Base-by-base conservation (phyloP, 192 early-diverging fungal genomes). In the Coemansia sp. region DNA sequence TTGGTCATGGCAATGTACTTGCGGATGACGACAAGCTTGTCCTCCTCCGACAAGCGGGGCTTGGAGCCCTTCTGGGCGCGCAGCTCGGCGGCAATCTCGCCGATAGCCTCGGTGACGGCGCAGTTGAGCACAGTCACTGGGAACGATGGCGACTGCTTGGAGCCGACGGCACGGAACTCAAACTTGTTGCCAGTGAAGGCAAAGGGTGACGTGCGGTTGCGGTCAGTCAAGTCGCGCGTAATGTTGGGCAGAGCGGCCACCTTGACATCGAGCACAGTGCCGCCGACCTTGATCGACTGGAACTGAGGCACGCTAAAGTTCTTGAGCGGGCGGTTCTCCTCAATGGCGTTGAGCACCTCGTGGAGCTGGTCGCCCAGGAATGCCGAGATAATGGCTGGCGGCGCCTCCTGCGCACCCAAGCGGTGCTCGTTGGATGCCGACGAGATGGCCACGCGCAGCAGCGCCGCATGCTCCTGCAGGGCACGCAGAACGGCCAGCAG, bases 121-220 rank as follows among this genome's bases (percentile, higher is more conserved):
- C 93, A 86, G 88, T 98, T 99, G 53, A 98, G 83, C 66, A 99
- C 79, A 0, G 94, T 93, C 53, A 95, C 89, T 16, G 97, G 95
- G 91, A 97, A 98, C 40, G 97, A 94, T 33, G 94, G 93, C 21
- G 94, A 96, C 85, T 97, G 95, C 87, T 96, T 96, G 69, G 97
- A 96, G 45, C 97, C 97, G 33, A 98, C 95, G 45, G 97, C 95
- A 83, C 95, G 93, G 95, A 97, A 99, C 88, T 99, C 97, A 70
- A 99, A 99, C 89, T 99, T 99, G 92, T 99, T 99, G 44, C 97
- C 97, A 66, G 97, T 99, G 81, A 99, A 99, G 61, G 97, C 97
- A 66, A 99, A 98, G 41, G 97, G 96, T 60, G 95, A 98, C 35
- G 97, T 99, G 75, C 96, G 93, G 91, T 99, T 99, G 85, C 97